These are phyloP conservation scores for Funneliformis geosporum DNA, from an alignment of 192 early-diverging fungal genomes.

Conservation along the genomic window DNA sequence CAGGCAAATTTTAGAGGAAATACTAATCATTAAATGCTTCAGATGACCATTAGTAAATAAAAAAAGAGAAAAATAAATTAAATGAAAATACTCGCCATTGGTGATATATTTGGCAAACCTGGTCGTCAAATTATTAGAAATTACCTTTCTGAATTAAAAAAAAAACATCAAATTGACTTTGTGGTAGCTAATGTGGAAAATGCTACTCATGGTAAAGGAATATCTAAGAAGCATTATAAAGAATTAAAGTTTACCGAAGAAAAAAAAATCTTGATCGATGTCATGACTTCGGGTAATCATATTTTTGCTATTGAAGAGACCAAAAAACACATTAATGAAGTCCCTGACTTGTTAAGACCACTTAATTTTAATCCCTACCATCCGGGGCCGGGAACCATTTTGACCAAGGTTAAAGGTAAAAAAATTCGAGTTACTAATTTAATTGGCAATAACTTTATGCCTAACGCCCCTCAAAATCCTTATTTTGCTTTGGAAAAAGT, in stretches of 20 bases:
- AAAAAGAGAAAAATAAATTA: neutral
- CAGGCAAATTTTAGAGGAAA: too few species aligned
- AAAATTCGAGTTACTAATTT: constrained; percentile 25
- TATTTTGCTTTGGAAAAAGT: constrained; percentile 22
- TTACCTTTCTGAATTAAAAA: neutral
- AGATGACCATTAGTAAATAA: too few species aligned
- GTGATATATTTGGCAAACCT: constrained; percentile 25
- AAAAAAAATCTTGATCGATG: neutral
- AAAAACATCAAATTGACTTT: constrained; percentile 1
- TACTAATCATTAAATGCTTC: too few species aligned
- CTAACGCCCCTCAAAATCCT: neutral
- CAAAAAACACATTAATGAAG: constrained; percentile 4
- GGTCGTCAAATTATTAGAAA: constrained; percentile 13
- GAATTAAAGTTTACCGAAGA: too few species aligned
- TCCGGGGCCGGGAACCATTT: neutral
- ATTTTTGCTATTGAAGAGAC: constrained; percentile 24
- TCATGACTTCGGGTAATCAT: constrained; percentile 25
- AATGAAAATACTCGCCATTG: constrained; percentile 20
- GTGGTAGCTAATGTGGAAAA: constrained; percentile 23
- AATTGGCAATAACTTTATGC: neutral
- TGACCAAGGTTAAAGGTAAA: neutral
- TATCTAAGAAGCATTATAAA: constrained; percentile 9
- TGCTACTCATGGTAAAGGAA: constrained; percentile 27
- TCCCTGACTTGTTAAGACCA: constrained; percentile 11
- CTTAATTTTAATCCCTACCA: constrained; percentile 26